phyloP scores from a whole-genome alignment of 495 filamentous ascomycete genomes.

The Penicillium bovifimosum region DNA sequence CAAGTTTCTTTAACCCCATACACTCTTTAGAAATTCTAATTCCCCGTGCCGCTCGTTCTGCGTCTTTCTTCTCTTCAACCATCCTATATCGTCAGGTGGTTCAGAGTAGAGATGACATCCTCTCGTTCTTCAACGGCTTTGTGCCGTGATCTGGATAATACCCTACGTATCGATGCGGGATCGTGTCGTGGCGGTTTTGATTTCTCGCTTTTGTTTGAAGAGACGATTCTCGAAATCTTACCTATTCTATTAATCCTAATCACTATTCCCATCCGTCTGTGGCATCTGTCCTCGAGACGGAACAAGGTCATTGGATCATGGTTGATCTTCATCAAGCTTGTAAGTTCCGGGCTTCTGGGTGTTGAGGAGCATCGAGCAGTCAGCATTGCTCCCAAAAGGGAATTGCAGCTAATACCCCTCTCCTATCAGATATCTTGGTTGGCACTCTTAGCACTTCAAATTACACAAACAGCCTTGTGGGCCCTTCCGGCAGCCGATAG shows the following conservation, averaged over 20 bases:
- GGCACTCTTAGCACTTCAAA: slow-evolving; percentile 36
- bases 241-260: slow-evolving; percentile 46
- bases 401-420: neutral
- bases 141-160: slow-evolving; percentile 38
- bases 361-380: neutral
- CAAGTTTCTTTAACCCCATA: slow-evolving; percentile 2
- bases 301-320: slow-evolving; percentile 42
- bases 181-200: slow-evolving; percentile 51
- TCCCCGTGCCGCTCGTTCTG: slow-evolving; percentile 10
- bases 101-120: slow-evolving; percentile 27
- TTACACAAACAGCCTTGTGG: slow-evolving; percentile 48
- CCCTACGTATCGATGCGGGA: slow-evolving; percentile 38
- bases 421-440: slow-evolving; percentile 35
- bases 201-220: slow-evolving; percentile 57
- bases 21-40: slow-evolving; percentile 7
- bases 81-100: slow-evolving; percentile 15
- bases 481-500: slow-evolving; percentile 24
- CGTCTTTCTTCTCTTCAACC: slow-evolving; percentile 14
- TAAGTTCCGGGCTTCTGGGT: slow-evolving; percentile 18
- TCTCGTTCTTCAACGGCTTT: slow-evolving; percentile 15
- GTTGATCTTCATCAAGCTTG: slow-evolving; percentile 40
- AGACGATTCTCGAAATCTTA: slow-evolving; percentile 47
- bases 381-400: no score
- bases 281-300: slow-evolving; percentile 37
- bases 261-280: slow-evolving; percentile 40